Base-by-base conservation (phyloP, 2,329 filamentous ascomycete species). In the Phialocephala sp. region DNA sequence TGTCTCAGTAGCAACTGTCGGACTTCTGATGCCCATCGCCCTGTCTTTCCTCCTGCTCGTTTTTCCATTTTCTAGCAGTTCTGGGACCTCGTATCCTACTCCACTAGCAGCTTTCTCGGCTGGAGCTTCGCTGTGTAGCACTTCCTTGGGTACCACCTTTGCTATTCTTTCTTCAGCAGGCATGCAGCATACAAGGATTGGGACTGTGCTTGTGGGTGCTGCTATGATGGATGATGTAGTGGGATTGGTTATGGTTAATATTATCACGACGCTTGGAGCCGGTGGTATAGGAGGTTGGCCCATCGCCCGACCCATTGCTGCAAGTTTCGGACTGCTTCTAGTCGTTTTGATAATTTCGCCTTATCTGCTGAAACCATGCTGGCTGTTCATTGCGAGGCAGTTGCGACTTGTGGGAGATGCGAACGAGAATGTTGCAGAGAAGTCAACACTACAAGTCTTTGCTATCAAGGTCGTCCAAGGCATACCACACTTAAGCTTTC, bases 151-250 rank as follows among this genome's bases (percentile, higher is more conserved):
- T 5, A 94, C 91, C 0, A 90, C 87, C 0, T 89, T 90, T 69
- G 85, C 86, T 0, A 83, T 90, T 3, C 77, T 90, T 0, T 85
- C 83, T 0, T 89, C 91, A 9, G 88, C 87, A 2, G 81, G 81
- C 1, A 76, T 89, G 12, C 79, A 79, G n/a, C 75, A 79, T 1
- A 87, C 83, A 9, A 78, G 85, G 1, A 74, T 89, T 0, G 92
- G 79, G 64, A 87, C 78, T 9, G 85, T 95, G 0, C 81, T 93
- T 0, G 86, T 86, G 2, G 89, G 86, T 65, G 91, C 91, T 0
- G 92, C 91, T 0, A 91, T 95, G 86, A 86, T 95, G 79, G 92
- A 95, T 74, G 91, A 95, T 77, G 88, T 94, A 0, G 84, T 91
- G 1, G 91, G 91, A 0, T 79, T 94, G 11, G 86, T 94, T 8